Base-by-base conservation (phyloP, 257 asterid genomes). In the Jacaranda mimosifolia region DNA sequence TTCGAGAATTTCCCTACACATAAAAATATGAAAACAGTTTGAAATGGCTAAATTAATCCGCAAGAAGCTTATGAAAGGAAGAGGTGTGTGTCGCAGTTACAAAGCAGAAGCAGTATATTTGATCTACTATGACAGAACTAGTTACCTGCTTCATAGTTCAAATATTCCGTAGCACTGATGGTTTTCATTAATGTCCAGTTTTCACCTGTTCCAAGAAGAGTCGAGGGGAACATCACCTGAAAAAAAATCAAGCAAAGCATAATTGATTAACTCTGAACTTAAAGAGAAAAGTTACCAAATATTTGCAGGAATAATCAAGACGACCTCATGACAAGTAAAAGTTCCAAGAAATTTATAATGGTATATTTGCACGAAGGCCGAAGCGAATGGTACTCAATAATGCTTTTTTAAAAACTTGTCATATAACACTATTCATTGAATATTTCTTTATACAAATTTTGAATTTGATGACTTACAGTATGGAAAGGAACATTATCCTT, bases 401-500 rank as follows among this genome's bases (percentile, higher is more conserved):
- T 26, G 32, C 32, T 26, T 26, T 26, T 26, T 26, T 26, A 26
- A 26, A 26, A 26, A 26, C 32, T 2, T 26, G 32, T 26, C 77
- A 71, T 21, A 57, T 1, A 59, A 56, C 55, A 35, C 40, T 39
- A 67, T 60, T 56, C 51, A 72, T 40, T 59, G 48, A 42, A 51
- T 49, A 55, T 7, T 62, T 8, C 14, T 15, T 3, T 60, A 48
- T 14, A 63, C 70, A 75, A 15, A 35, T 57, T 40, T 76, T 38
- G 36, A 69, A 52, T 52, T 70, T 68, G 48, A 36, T 7, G 49
- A 87, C 97, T 78, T 86, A 95, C 99, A 67, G 98, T 95, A 85
- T 95, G 99, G 79, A 93, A 95, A 73, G 98, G 98, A 77, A 95
- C 97, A 73, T 95, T 95, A 79, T 95, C 99, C 90, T 95, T 93